Evolutionary conservation across 2,329 filamentous ascomycete genomes (phyloP).

Genomic region (Geosmithia putterillii): DNA sequence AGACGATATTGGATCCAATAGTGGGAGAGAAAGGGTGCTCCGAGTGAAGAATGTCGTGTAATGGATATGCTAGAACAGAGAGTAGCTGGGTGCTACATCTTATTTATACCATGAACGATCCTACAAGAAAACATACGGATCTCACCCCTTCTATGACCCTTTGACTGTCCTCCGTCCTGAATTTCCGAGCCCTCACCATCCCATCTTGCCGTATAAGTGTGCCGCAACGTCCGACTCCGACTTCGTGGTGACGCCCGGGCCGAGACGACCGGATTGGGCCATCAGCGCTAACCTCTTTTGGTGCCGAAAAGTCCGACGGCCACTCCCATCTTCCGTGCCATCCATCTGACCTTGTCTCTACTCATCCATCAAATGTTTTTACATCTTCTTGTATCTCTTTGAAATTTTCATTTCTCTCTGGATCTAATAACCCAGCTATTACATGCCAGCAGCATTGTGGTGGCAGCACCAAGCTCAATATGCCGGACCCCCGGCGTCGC

Average conservation of each 20-base stretch:
- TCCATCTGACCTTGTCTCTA: background rate
- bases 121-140: too few relatives aligned
- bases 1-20: background rate
- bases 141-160: too few relatives aligned
- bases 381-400: background rate
- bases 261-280: background rate
- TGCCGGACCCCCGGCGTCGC: background rate
- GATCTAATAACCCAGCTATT: too few relatives aligned
- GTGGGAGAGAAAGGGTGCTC: background rate
- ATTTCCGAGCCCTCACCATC: too few relatives aligned
- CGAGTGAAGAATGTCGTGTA: too few relatives aligned
- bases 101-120: too few relatives aligned
- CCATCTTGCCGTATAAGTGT: too few relatives aligned
- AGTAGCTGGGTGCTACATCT: too few relatives aligned
- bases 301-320: background rate
- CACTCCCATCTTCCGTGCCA: background rate
- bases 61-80: too few relatives aligned
- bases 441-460: too few relatives aligned
- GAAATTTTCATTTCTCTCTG: background rate
- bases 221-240: too few relatives aligned
- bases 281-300: background rate
- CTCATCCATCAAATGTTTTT: background rate
- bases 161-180: too few relatives aligned
- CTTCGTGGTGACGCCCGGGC: background rate
- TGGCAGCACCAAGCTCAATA: background rate